These are phyloP conservation scores for Trichoderma hamatum DNA, from an alignment of 2,329 filamentous ascomycete genomes.

Conservation along the genomic window DNA sequence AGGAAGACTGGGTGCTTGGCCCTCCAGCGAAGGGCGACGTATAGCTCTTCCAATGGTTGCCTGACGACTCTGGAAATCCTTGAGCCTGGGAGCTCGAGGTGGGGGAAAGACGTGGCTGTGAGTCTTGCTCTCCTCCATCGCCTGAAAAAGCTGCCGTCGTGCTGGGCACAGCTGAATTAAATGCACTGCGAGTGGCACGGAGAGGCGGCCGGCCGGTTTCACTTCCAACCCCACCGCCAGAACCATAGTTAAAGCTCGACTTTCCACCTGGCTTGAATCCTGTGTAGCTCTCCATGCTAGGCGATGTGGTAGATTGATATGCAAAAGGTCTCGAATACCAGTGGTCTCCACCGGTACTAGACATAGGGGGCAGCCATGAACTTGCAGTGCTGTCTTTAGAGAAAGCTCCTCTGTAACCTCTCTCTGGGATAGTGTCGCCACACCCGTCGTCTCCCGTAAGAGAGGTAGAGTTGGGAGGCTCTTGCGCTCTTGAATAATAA, in stretches of 20 bases:
- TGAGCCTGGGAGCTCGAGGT: slow-evolving; percentile 22
- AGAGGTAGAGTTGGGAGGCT: background rate
- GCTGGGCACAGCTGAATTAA: background rate
- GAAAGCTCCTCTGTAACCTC: slow-evolving; percentile 16
- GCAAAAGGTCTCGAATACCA: background rate
- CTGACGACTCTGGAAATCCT: slow-evolving; percentile 32
- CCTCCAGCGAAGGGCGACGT: slow-evolving; percentile 22
- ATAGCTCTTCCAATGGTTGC: slow-evolving; percentile 36
- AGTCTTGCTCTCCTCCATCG: background rate
- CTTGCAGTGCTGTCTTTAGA: slow-evolving; percentile 8
- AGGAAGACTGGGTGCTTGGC: background rate
- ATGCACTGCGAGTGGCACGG: slow-evolving; percentile 26
- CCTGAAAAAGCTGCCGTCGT: background rate
- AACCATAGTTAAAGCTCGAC: slow-evolving; percentile 20
- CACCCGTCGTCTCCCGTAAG: background rate
- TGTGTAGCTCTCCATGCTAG: slow-evolving; percentile 1
- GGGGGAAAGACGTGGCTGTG: background rate
- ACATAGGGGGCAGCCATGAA: slow-evolving; percentile 6
- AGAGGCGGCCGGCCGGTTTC: slow-evolving; percentile 6
- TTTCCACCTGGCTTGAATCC: slow-evolving; percentile 2
- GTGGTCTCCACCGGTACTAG: background rate
- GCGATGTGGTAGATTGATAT: background rate
- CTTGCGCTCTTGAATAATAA: background rate
- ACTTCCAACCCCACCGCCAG: background rate
- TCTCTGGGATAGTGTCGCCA: background rate